A percentile compares a stretch with the other conserved stretches of the same genome.
These are phyloP conservation scores for Leucosporidium creatinivorum DNA, from an alignment of 768 basidiomycete genomes.

Conservation along the genomic window DNA sequence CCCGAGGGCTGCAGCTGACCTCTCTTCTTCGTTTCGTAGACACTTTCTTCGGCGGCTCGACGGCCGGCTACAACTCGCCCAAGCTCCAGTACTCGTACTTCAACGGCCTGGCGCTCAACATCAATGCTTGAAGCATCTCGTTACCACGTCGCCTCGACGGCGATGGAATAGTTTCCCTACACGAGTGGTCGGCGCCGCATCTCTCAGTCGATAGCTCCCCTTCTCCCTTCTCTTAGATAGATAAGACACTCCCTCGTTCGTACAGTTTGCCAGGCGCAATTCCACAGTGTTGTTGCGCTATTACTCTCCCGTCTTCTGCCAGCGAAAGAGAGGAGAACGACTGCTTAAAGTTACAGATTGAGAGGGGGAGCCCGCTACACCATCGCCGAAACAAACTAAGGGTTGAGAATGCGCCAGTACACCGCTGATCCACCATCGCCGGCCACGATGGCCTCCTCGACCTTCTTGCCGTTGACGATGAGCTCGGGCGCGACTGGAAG, in stretches of 20 bases:
- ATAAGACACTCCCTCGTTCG: no score
- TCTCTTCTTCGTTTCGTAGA: not conserved
- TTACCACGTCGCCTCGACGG: no score
- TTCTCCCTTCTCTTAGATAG: no score
- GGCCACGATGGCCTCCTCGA: slow-evolving; percentile 42
- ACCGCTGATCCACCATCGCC: slow-evolving; percentile 43
- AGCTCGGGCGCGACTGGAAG: slow-evolving; percentile 25
- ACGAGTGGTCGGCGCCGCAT: no score
- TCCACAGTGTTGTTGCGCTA: no score
- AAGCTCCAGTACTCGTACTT: slow-evolving; percentile 33
- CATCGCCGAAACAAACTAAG: slow-evolving; percentile 4
- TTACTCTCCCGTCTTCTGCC: no score
- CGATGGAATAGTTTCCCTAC: no score
- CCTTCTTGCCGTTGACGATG: slow-evolving; percentile 39
- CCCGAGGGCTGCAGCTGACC: not conserved
- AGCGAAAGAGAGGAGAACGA: no score
- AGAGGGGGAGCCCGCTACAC: no score
- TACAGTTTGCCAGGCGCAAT: no score
- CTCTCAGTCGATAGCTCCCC: no score
- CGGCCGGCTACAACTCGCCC: slow-evolving; percentile 14
- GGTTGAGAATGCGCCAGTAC: slow-evolving; percentile 42
- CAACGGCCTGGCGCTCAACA: slow-evolving; percentile 18
- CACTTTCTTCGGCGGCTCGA: slow-evolving; percentile 35
- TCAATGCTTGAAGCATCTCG: slow-evolving; percentile 15
- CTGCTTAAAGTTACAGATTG: no score